Base-by-base conservation (phyloP, 805 yeast genomes). In the Candida coleopterorum region DNA sequence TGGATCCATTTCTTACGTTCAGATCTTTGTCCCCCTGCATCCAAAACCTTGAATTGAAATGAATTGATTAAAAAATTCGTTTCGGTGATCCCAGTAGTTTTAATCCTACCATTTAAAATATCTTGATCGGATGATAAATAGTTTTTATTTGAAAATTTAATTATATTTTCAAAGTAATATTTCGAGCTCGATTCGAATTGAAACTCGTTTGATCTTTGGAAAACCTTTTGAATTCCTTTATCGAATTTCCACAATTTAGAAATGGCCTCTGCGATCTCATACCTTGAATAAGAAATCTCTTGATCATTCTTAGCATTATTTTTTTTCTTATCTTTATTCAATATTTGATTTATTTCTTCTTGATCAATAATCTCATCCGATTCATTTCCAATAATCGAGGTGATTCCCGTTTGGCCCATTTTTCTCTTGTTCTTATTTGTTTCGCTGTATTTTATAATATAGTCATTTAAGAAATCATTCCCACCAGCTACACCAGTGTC, bases 21-120 rank as follows among this genome's bases (percentile, higher is more conserved):
- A 15, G 86, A 77, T 42, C 96, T 65, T 62, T 89, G 97, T 2
- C 98, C 98, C 36, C 98, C 98, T 4, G 96, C 97, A 68, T 93
- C 98, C 20, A 88, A 64, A 28, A 93, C 85, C 50, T 78, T 79
- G 55, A 89, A 81, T 45, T 70, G 75, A 32, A 78, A 72, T 3
- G 77, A 70, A 34, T 68, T 67, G 42, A 90, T 77, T 38, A 70
- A 69, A 62, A 93, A 89, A 37, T 70, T 74, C 5, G 93, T 83
- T 56, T 90, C 96, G 1, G 94, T 84, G 36, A 93, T 87, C 3
- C 98, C 98, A 0, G 97, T 89, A 10, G 98, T 90, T 61, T 90
- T 89, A 50, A 93, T 85, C 24, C 98, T 71, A 4, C 96, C 97
- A 49, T 76, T 81, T 46, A 93, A 64, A 38, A 93, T 88, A 58